Percentiles rank a stretch among this genome's conserved stretches.
phyloP scores from a whole-genome alignment of 805 yeast species.

The Dipodascus geniculatus region DNA sequence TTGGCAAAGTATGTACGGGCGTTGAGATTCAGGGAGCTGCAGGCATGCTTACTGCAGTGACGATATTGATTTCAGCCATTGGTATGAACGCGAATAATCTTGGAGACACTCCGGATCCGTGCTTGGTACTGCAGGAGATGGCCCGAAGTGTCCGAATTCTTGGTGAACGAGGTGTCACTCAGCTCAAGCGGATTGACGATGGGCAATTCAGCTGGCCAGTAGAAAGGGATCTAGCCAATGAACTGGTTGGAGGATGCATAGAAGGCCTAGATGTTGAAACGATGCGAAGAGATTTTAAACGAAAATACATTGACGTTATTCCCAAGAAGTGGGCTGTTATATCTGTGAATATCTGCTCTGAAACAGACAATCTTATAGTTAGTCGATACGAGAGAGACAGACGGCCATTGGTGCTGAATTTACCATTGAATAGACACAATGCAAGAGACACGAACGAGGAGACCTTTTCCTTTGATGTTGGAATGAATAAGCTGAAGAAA shows the following conservation, averaged over 20 bases:
- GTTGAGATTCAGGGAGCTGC: conserved; percentile 7
- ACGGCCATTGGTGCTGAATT: conserved; percentile 37
- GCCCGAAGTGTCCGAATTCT: not conserved
- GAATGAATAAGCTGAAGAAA: conserved; percentile 32
- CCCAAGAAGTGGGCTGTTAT: conserved; percentile 49
- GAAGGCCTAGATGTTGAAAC: conserved; percentile 2
- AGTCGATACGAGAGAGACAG: conserved; percentile 30
- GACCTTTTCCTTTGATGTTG: conserved; percentile 33
- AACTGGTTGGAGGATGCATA: not conserved
- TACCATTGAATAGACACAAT: conserved; percentile 47
- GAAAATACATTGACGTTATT: conserved; percentile 12
- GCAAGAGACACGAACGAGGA: conserved; percentile 34
- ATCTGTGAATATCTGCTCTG: conserved; percentile 46
- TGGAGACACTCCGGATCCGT: not conserved
- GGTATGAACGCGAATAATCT: not conserved
- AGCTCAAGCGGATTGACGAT: not conserved
- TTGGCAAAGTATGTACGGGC: conserved; percentile 6
- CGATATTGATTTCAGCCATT: not conserved
- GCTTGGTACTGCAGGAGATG: not conserved
- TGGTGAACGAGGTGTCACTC: not conserved
- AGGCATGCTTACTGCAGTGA: not conserved
- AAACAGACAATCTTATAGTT: conserved; percentile 47
- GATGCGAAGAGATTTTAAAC: not conserved
- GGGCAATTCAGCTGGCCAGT: conserved; percentile 3
- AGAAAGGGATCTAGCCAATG: not conserved